Evolutionary conservation across 306 rosid genomes (phyloP), one percentile per base, ranked within the genome.

Genomic region (Rubus idaeus): DNA sequence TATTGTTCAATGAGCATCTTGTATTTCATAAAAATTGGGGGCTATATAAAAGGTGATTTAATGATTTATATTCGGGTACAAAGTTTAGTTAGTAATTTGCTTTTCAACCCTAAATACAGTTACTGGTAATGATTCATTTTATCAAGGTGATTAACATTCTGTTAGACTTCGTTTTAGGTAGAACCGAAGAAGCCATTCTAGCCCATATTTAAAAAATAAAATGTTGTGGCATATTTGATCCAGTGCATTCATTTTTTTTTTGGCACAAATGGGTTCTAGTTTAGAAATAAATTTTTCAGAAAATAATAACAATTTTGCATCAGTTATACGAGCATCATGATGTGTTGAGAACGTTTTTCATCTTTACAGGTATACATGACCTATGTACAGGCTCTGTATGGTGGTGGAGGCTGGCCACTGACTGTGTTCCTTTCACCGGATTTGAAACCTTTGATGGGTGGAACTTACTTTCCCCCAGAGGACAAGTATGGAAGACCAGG

Each of bases 391-490:
- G 97, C 98, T 82, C 83, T 92, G 85, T 90, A 90, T 66, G 97
- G 98, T 47, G 92, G 98, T 83, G 98, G 98, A 76, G 98, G 98
- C 84, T 95, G 98, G 97, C 98, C 98, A 8, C 86, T 95, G 56
- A 89, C 84, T 35, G 96, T 86, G 69, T 95, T 95, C 81, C 95
- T 95, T 82, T 90, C 97, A 16, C 96, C 97, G 46, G 97, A 95
- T 79, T 86, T 92, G 89, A 95, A 92, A 81, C 98, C 98, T 58
- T 85, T 95, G 75, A 89, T 95, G 96, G 98, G 97, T n/a, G 98
- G 98, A 75, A 95, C 98, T 61, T 95, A 95, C 83, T 95, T 95
- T 57, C 97, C 97, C 23, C 97, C 95, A 26, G 91, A 95, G 11
- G 98, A 95, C 82, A 92, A 88, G 83, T 89, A 78, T 58, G 96